Conservation (phyloP, 2,329 filamentous ascomycete genomes). For the Penicillium sp. region DNA sequence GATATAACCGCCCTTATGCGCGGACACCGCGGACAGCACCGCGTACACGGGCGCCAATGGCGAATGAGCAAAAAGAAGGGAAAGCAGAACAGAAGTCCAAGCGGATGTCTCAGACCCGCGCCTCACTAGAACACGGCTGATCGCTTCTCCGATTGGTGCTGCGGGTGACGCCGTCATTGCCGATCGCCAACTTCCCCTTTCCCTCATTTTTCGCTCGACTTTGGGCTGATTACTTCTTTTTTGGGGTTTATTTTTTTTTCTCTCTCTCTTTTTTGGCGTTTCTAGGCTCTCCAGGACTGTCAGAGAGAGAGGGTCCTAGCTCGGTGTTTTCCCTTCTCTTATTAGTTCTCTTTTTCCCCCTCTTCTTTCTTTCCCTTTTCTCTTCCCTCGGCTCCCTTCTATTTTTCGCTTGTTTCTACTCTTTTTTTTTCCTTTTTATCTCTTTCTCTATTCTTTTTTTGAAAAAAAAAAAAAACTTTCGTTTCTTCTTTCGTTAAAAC, state of each 20-base stretch:
- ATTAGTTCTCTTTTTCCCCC: constrained; percentile 12
- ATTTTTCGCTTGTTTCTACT: constrained; percentile 9
- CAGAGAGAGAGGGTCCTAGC: constrained; percentile 4
- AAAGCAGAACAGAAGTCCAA: neutral
- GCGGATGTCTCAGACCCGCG: constrained; percentile 29
- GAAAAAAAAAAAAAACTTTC: too few species aligned
- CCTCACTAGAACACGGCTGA: constrained; percentile 22
- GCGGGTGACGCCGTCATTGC: constrained; percentile 33
- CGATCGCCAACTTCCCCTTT: constrained; percentile 37
- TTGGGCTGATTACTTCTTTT: neutral
- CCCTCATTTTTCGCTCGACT: neutral
- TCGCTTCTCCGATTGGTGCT: constrained; percentile 26
- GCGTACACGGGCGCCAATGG: constrained; percentile 9
- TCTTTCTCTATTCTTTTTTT: neutral
- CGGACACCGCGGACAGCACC: neutral
- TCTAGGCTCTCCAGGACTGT: constrained; percentile 2
- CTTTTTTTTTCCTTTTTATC: neutral
- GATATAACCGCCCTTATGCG: constrained; percentile 11
- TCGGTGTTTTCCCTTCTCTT: constrained; percentile 15
- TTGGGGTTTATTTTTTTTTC: neutral
- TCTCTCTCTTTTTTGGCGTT: neutral
- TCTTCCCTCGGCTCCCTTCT: constrained; percentile 9
- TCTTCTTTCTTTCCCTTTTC: constrained; percentile 15
- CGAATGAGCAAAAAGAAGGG: constrained; percentile 4
- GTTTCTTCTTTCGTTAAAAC: neutral